Conservation (phyloP, 129 eudicot species). For the Chrysanthemum seticuspe region DNA sequence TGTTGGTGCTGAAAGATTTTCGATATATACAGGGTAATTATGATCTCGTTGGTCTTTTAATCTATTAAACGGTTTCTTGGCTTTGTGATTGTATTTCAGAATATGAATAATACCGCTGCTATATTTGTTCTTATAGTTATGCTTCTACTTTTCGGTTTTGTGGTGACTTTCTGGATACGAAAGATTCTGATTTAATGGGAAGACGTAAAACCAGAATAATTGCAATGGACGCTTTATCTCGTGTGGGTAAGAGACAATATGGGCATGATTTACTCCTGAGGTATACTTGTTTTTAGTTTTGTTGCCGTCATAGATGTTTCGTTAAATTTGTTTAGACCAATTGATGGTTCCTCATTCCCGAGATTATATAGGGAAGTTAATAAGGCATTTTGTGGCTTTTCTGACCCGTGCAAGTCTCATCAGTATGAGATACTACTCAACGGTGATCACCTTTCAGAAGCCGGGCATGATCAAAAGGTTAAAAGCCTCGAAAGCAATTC, state of each 20-base stretch:
- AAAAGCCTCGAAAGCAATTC: constrained; percentile 20
- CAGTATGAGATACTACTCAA: constrained; percentile 33
- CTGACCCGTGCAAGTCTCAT: constrained; percentile 47
- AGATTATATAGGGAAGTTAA: constrained; percentile 61
- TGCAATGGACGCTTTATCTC: constrained; percentile 85
- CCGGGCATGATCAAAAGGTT: constrained; percentile 11
- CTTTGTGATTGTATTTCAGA: not conserved
- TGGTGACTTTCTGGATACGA: constrained; percentile 62
- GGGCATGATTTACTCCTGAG: constrained; percentile 50
- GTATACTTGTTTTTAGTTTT: constrained; percentile 23
- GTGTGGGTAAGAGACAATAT: constrained; percentile 75
- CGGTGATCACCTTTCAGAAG: constrained; percentile 14
- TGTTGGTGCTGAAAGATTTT: constrained; percentile 82
- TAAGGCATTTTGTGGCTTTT: constrained; percentile 91
- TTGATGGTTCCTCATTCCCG: too few relatives aligned
- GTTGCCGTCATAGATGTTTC: constrained; percentile 7
- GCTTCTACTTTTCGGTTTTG: constrained; percentile 80
- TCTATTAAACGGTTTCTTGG: constrained; percentile 2
- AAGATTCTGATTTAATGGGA: constrained; percentile 53
- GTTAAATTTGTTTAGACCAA: not conserved
- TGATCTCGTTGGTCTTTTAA: constrained; percentile 5
- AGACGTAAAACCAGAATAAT: constrained; percentile 78
- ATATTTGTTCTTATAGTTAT: constrained; percentile 45
- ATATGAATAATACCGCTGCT: not conserved
- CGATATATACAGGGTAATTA: constrained; percentile 76